Evolutionary conservation across 2,329 filamentous ascomycete genomes (phyloP), one percentile per base, ranked within the genome.

Genomic region (Hymenoscyphus scutula): DNA sequence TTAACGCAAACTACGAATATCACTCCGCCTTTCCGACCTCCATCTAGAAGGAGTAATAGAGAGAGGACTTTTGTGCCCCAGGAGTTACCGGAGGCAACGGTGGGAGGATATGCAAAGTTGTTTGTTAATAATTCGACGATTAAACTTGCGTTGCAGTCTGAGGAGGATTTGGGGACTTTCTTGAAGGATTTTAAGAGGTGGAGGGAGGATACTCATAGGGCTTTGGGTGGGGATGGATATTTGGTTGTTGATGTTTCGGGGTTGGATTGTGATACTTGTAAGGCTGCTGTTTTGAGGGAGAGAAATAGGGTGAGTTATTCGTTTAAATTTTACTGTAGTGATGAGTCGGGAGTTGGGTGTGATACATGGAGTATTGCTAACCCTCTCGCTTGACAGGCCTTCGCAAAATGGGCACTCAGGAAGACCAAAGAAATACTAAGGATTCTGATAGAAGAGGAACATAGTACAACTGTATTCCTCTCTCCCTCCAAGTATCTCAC

Each of bases 201-300:
- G 45, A 51, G 25, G 45, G 45, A 51, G 45, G 45, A 51, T 8
- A 51, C 45, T 51, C 19, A 25, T 51, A 51, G 45, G 19, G 45
- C 23, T 51, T 10, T 51, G 45, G 45, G 45, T 23, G 45, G 45
- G 10, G 45, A 51, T 51, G 45, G 45, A 8, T 51, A 51, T 51
- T 51, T 51, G 45, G 23, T 23, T 5, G n/a, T 51, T 10, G 45
- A 51, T 51, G 45, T 51, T 51, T 51, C 45, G 19, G 45, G 45
- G 19, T 11, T 51, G 19, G 25, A 19, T 25, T 51, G 45, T 51
- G 45, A 7, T 19, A 23, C 13, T 51, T 51, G 45, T 51, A 23
- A 51, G 13, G 45, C 10, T 51, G 2, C 45, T 19, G 45, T 51
- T 51, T 25, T 51, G 23, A 23, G 45, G 45, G 45, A 51, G 19